phyloP scores from a whole-genome alignment of 1,284 basidiomycete genomes.

The Xerocomus amazonicus region DNA sequence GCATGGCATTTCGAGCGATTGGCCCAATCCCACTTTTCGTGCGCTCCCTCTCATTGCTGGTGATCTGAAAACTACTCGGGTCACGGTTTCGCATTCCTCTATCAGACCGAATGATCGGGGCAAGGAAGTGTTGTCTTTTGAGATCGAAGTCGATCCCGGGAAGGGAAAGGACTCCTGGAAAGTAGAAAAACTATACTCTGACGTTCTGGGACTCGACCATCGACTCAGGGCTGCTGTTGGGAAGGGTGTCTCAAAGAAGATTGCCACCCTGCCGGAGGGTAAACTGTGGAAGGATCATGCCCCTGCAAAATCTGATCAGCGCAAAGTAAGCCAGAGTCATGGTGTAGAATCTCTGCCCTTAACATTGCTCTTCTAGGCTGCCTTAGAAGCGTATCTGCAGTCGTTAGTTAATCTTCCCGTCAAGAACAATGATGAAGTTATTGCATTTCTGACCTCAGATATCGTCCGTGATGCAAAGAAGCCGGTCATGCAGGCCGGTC shows the following conservation, averaged over 20 bases:
- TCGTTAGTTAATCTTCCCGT: slow-evolving; percentile 80
- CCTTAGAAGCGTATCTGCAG: slow-evolving; percentile 86
- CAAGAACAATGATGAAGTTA: slow-evolving; percentile 86
- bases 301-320: slow-evolving; percentile 91
- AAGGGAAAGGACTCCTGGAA: slow-evolving; percentile 76
- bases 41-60: slow-evolving; percentile 64
- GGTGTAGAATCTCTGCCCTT: background rate
- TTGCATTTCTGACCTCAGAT: slow-evolving; percentile 90
- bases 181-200: slow-evolving; percentile 91
- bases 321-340: slow-evolving; percentile 61
- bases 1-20: slow-evolving; percentile 8
- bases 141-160: slow-evolving; percentile 65
- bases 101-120: slow-evolving; percentile 83
- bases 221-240: slow-evolving; percentile 62
- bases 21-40: slow-evolving; percentile 45
- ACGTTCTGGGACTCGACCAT: slow-evolving; percentile 83
- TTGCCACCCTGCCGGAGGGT: slow-evolving; percentile 83
- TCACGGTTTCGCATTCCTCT: slow-evolving; percentile 68
- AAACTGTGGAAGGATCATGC: slow-evolving; percentile 96
- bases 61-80: slow-evolving; percentile 64
- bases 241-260: slow-evolving; percentile 71
- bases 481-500: slow-evolving; percentile 74
- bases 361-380: slow-evolving; percentile 45
- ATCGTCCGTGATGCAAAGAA: slow-evolving; percentile 71
- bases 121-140: slow-evolving; percentile 83